Evolutionary conservation across 1,284 basidiomycete genomes (phyloP).

Genomic region (Microbotryum lychnidis-dioicae): DNA sequence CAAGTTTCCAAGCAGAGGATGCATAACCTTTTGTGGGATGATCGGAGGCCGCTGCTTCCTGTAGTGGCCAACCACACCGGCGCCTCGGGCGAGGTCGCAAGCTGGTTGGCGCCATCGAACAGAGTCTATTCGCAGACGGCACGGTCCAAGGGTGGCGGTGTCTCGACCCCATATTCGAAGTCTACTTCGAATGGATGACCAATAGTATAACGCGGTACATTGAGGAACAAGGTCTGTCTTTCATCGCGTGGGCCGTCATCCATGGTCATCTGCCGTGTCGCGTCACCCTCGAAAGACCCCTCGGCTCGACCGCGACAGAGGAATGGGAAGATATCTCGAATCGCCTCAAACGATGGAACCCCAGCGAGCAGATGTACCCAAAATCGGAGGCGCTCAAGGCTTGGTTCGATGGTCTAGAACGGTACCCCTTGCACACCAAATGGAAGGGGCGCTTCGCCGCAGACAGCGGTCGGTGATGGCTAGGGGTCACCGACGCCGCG

Average conservation of each 20-base stretch:
- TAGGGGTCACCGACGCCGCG: not conserved
- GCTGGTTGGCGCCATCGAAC: not conserved
- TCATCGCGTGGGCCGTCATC: conserved; percentile 8
- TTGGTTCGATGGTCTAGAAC: not conserved
- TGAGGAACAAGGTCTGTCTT: conserved; percentile 4
- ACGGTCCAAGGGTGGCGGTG: not conserved
- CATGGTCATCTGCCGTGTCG: conserved; percentile 5
- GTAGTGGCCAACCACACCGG: conserved; percentile 1
- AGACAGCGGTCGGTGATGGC: not conserved
- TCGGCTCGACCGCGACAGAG: not conserved
- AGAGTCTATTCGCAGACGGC: not conserved
- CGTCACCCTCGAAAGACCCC: not conserved
- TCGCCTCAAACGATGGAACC: conserved; percentile 3
- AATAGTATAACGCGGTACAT: not conserved
- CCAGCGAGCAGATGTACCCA: not conserved
- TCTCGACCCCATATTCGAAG: conserved; percentile 7
- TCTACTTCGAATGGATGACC: conserved; percentile 1
- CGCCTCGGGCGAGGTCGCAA: conserved; percentile 7
- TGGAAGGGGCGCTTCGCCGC: not conserved
- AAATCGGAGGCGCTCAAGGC: not conserved
- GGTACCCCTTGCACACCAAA: not conserved
- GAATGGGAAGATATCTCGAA: not conserved
- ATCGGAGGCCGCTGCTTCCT: conserved; percentile 1
- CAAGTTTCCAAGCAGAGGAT: not conserved
- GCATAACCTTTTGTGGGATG: conserved; percentile 2